Base-by-base conservation (phyloP, 2,329 filamentous ascomycete genomes). In the Ophiostoma sp. region DNA sequence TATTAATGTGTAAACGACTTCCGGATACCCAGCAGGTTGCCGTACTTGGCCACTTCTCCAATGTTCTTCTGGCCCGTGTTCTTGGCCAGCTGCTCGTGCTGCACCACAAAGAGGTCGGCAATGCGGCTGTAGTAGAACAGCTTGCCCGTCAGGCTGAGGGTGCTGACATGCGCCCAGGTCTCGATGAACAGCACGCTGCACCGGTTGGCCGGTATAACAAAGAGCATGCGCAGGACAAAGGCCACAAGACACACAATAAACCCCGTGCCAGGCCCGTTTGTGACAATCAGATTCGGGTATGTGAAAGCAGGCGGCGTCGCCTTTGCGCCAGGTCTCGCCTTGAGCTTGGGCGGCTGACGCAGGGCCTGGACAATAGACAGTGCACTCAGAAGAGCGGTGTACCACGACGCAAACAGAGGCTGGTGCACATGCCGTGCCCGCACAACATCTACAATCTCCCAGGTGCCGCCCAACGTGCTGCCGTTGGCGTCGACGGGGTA, bases 241-340 rank as follows among this genome's bases (percentile, higher is more conserved):
- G 83, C 84, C 0, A 81, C 80, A 1, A 86, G 68, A 1, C 83
- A 85, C 67, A 97, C 83, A 48, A 96, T 89, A 72, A 96, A 92
- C 0, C 90, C 92, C 0, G 93, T 97, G 0, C 90, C 94, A 0
- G 94, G 94, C 0, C 94, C 94, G 76, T 98, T 97, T 68, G 90
- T 93, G 69, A 96, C 81, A 69, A 98, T 89, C 1, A 94, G 80
- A 75, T 92, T 89, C 0, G 93, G 94, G 72, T 87, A 89, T 2
- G 33, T 35, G 3, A 23, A 39, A n/a, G 57, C 57, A 6, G 31
- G 57, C 39, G 31, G 15, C 27, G 17, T 17, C 15, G 23, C 23
- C 52, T 57, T 62, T 57, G 74, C 72, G 4, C n/a, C 39, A 7
- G 27, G 23, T 35, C n/a, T n/a, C 13, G 1, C 75, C 72, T 54